Evolutionary conservation across 139 green algal species (phyloP), one percentile per base, ranked within the genome.

Genomic region (Chlorella vulgaris): DNA sequence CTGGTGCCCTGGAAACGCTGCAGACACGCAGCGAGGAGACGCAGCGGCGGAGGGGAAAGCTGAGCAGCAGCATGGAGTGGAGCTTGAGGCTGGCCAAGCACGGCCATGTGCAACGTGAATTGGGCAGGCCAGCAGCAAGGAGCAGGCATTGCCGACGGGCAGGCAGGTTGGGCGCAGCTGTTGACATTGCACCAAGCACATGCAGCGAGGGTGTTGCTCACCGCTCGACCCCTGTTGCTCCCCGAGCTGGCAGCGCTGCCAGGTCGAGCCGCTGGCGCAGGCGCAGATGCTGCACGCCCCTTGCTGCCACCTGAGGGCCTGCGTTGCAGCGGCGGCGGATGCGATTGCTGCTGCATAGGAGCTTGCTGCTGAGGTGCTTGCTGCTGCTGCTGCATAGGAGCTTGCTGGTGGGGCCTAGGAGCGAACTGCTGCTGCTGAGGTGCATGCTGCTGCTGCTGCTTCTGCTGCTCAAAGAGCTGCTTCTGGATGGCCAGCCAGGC

Each of bases 1-100:
- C 71, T 78, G 33, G 71, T 78, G 33, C 50, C 71, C 71, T 68
- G 38, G 51, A 78, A 78, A 5, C 22, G 15, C 55, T 65, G 55
- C 55, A 58, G 47, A 58, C 15, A 15, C 47, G 15, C 47, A 10
- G 15, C 15, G 15, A 58, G 55, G 55, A 28, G 22, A n/a, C 22
- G 55, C 55, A n/a, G 55, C 18, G 22, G 55, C 22, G 15, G 15
- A 65, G 55, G 18, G n/a, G 55, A 21, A 15, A n/a, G 22, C 18
- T 28, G 55, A 21, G 55, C 55, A 65, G 22, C 18, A 65, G 21
- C 18, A 65, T 5, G 55, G 55, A 31, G 55, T 8, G 55, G 15
- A n/a, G 55, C n/a, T 15, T 31, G 21, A 8, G 55, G 55, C 10
- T 15, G 10, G 13, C 10, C 47, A 58, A 58, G 15, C 47, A 58